These are phyloP conservation scores for Cystobasidium ongulense DNA, from an alignment of 768 basidiomycete species.

Conservation along the genomic window DNA sequence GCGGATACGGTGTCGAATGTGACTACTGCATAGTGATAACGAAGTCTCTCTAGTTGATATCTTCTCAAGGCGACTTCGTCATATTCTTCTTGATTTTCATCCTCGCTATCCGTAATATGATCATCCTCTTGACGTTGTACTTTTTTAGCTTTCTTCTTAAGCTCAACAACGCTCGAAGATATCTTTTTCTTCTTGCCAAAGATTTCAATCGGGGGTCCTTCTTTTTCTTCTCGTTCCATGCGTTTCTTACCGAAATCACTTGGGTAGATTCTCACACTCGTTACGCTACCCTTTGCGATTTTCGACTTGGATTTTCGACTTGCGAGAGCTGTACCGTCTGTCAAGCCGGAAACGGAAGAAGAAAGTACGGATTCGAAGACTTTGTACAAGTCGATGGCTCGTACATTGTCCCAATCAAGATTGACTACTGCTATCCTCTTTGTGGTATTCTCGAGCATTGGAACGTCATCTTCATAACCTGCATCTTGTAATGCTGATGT, in stretches of 20 bases:
- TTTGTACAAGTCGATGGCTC: slow-evolving; percentile 79
- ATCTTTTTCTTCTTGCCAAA: slow-evolving; percentile 50
- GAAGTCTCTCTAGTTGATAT: slow-evolving; percentile 85
- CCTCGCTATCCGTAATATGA: slow-evolving; percentile 56
- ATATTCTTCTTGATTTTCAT: slow-evolving; percentile 56
- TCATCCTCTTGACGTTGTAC: slow-evolving; percentile 35
- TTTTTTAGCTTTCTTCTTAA: slow-evolving; percentile 51
- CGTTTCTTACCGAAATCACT: slow-evolving; percentile 84
- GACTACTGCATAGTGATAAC: slow-evolving; percentile 95
- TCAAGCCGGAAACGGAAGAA: slow-evolving; percentile 50
- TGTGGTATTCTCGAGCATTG: slow-evolving; percentile 48
- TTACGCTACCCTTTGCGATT: slow-evolving; percentile 58
- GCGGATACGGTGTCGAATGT: slow-evolving; percentile 72
- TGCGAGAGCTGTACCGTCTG: slow-evolving; percentile 33
- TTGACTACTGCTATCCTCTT: slow-evolving; percentile 81
- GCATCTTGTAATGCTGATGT: slow-evolving; percentile 38
- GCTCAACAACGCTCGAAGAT: slow-evolving; percentile 34
- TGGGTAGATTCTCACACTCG: slow-evolving; percentile 78
- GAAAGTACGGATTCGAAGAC: slow-evolving; percentile 82
- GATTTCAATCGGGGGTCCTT: slow-evolving; percentile 78
- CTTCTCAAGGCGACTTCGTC: slow-evolving; percentile 77
- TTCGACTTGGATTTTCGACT: slow-evolving; percentile 39
- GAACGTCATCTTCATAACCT: slow-evolving; percentile 41
- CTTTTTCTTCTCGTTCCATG: slow-evolving; percentile 73
- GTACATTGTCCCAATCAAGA: slow-evolving; percentile 95